Evolutionary conservation across 371 early-diverging fungal genomes (phyloP), one percentile per base, ranked within the genome.

Genomic region (Chytridium lagenaria): DNA sequence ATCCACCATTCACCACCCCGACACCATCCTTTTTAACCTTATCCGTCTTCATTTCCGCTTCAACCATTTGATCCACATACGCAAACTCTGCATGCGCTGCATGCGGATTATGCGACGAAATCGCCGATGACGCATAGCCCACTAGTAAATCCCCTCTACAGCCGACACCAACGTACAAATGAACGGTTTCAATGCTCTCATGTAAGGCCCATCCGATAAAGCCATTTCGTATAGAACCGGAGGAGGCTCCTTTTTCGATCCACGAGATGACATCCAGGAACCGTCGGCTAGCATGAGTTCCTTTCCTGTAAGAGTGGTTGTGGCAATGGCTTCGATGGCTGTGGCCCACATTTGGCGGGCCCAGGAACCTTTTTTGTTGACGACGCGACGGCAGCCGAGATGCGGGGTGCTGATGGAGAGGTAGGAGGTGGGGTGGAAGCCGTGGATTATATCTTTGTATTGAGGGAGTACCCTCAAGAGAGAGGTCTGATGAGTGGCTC

Each of bases 261-360:
- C 38, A n/a, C 7, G 33, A 36, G n/a, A 3, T 12, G 34, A 5
- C 10, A 12, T n/a, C 34, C n/a, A 3, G 34, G n/a, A 5, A 12
- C 64, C 64, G 38, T 64, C 64, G 31, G 34, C 5, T 15, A 64
- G 38, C 64, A 64, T 64, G 31, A 64, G 12, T 23, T 64, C 64
- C 64, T 64, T 64, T 10, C 64, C 64, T 12, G 64, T n/a, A 3
- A 26, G 23, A 19, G 10, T 33, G 38, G 3, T 36, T 10, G 34
- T 30, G 22, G 12, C 64, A 36, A 64, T 10, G 19, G 37, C 12
- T 10, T 30, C 31, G 22, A 64, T 10, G 12, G 38, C 31, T 12
- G 12, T 23, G 10, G 33, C 37, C 64, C 26, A 33, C 22, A 64
- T n/a, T 10, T 28, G 5, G 3, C 23, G 3, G 10, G 28, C 64